These are phyloP conservation scores for Friedmanniomyces endolithicus DNA, from an alignment of 495 filamentous ascomycete genomes.

Conservation along the genomic window DNA sequence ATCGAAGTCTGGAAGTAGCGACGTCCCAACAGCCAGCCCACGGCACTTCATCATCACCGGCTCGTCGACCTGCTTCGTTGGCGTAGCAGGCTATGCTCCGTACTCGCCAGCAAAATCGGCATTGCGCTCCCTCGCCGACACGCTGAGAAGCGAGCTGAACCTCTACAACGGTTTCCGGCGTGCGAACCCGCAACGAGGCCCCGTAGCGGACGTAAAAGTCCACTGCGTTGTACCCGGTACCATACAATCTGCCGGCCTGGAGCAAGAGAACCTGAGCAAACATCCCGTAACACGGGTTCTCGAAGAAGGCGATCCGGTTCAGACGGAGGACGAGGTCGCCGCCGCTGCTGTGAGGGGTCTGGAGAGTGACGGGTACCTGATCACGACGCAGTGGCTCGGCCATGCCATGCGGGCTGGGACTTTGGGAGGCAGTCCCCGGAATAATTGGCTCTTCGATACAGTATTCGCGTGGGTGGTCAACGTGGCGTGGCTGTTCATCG, in stretches of 20 bases:
- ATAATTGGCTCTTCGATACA: constrained; percentile 50
- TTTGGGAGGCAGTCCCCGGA: constrained; percentile 46
- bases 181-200: constrained; percentile 33
- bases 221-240: constrained; percentile 78
- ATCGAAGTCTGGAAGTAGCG: not conserved
- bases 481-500: constrained; percentile 49
- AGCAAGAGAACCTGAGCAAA: constrained; percentile 68
- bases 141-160: constrained; percentile 67
- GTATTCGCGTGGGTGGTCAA: constrained; percentile 43
- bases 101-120: constrained; percentile 83
- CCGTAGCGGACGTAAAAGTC: constrained; percentile 52
- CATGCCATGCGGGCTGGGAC: constrained; percentile 50
- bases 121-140: constrained; percentile 70
- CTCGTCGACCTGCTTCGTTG: constrained; percentile 60
- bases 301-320: constrained; percentile 68
- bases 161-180: constrained; percentile 58
- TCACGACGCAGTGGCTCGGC: constrained; percentile 59
- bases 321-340: constrained; percentile 69
- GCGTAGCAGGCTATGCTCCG: constrained; percentile 70
- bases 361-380: constrained; percentile 66
- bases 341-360: constrained; percentile 53
- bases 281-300: constrained; percentile 68
- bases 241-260: constrained; percentile 63
- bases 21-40: constrained; percentile 25
- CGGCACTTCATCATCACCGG: constrained; percentile 83